Evolutionary conservation across 208 protist genomes (phyloP), one percentile per base, ranked within the genome.

Genomic region (Sergeia podlipaevii): DNA sequence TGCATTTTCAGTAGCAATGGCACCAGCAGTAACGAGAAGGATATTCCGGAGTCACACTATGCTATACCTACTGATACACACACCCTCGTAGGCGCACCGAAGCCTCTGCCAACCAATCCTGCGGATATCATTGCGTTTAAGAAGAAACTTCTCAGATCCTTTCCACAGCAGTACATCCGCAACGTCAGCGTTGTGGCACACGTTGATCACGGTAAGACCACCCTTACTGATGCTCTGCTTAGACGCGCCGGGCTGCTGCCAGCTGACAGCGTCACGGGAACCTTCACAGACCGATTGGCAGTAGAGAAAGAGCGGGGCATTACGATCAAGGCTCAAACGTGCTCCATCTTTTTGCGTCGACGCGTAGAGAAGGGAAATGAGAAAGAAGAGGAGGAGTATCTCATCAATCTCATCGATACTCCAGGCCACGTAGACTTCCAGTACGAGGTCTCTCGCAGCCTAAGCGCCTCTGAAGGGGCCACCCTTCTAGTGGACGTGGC

Each of bases 351-450:
- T 53, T 60, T 89, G 15, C 41, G 28, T 10, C 49, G 51, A 8
- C 5, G 7, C n/a, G n/a, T n/a, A n/a, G n/a, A n/a, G n/a, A n/a
- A n/a, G n/a, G n/a, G 13, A 15, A 6, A 51, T 10, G 34, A n/a
- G 42, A 60, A n/a, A 30, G n/a, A n/a, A 47, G 18, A 5, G 1
- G 68, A 78, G 43, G 71, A 77, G 53, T 98, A 91, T 57, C 53
- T 99, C 5, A 58, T 98, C n/a, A 99, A 99, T 64, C 84, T 99
- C 11, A 98, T 99, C 61, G 97, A 99, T 73, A 98, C 85, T 4
- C 89, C 91, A 0, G 98, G 98, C 1, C 98, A 99, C 76, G 97
- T 99, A 0, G 98, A 99, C 73, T 99, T 99, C 39, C 98, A 98
- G 74, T 98, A 99, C 65, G 85, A 97, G 61, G 91, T 99, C 5